A percentile compares a stretch with the other conserved stretches of the same genome.
phyloP scores from a whole-genome alignment of 1,284 basidiomycete species.

The Rhodotorula sp. region DNA sequence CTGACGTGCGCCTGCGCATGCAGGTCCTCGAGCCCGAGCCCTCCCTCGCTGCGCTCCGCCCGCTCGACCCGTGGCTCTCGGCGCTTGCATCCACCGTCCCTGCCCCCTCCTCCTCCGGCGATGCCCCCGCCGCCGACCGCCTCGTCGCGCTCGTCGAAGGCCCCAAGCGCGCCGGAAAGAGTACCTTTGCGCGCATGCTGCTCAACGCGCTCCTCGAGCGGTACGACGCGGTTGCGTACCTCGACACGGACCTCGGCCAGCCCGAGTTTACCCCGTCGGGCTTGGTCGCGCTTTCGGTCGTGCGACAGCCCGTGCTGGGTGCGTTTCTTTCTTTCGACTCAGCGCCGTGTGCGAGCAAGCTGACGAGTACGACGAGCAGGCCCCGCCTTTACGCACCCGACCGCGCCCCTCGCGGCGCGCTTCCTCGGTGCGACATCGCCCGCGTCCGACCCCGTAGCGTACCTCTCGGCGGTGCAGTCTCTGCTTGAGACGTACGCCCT shows the following conservation, averaged over 20 bases:
- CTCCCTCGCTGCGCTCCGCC: slow-evolving; percentile 45
- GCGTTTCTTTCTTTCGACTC: slow-evolving; percentile 45
- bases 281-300: slow-evolving; percentile 74
- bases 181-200: slow-evolving; percentile 74
- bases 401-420: slow-evolving; percentile 71
- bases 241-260: slow-evolving; percentile 92
- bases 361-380: not conserved
- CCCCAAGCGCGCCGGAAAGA: slow-evolving; percentile 84
- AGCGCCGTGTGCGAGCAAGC: slow-evolving; percentile 4
- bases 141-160: slow-evolving; percentile 69
- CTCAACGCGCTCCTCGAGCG: slow-evolving; percentile 68
- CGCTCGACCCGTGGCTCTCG: slow-evolving; percentile 52
- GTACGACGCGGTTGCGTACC: slow-evolving; percentile 73
- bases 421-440: slow-evolving; percentile 81
- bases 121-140: slow-evolving; percentile 41
- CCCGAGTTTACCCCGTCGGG: slow-evolving; percentile 90
- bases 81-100: slow-evolving; percentile 57
- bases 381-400: slow-evolving; percentile 79
- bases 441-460: slow-evolving; percentile 74
- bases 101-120: slow-evolving; percentile 48
- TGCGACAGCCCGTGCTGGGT: slow-evolving; percentile 70
- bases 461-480: slow-evolving; percentile 68
- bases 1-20: not conserved
- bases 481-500: slow-evolving; percentile 71
- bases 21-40: slow-evolving; percentile 30